A percentile compares a stretch with the other conserved stretches of the same genome.
Evolutionary conservation across 108 stramenopile species (phyloP).

Genomic region (Chaetoceros tenuissimus): DNA sequence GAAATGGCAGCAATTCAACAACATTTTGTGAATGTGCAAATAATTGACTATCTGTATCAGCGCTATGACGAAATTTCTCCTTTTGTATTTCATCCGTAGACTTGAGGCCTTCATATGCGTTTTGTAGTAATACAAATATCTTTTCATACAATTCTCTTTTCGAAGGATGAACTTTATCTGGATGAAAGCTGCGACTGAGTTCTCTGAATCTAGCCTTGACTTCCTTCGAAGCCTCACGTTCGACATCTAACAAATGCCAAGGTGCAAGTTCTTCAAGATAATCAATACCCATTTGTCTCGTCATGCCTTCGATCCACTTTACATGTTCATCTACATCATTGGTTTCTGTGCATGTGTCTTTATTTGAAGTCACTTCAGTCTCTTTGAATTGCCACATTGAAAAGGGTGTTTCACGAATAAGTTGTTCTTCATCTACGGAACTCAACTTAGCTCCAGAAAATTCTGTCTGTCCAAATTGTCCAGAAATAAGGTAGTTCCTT

Average conservation of each 20-base stretch:
- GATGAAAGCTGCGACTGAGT: conserved; percentile 25
- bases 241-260: conserved; percentile 34
- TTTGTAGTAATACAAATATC: conserved; percentile 30
- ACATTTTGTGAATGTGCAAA: conserved; percentile 29
- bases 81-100: conserved; percentile 22
- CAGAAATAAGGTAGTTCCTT: background rate
- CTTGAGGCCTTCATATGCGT: conserved; percentile 30
- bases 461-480: conserved; percentile 24
- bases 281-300: conserved; percentile 25
- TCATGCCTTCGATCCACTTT: conserved; percentile 28
- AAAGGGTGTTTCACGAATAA: background rate
- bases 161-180: conserved; percentile 27
- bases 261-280: conserved; percentile 28
- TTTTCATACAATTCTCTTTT: conserved; percentile 29
- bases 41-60: conserved; percentile 23
- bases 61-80: conserved; percentile 18
- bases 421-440: background rate
- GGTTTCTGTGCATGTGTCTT: background rate
- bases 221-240: conserved; percentile 24
- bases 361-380: background rate
- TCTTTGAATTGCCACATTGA: conserved; percentile 16
- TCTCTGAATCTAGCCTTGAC: conserved; percentile 33
- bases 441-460: conserved; percentile 13
- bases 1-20: conserved; percentile 26
- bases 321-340: conserved; percentile 22